A percentile compares a stretch with the other conserved stretches of the same genome.
Conservation (phyloP, 306 rosid species). For the Rosa persica region DNA sequence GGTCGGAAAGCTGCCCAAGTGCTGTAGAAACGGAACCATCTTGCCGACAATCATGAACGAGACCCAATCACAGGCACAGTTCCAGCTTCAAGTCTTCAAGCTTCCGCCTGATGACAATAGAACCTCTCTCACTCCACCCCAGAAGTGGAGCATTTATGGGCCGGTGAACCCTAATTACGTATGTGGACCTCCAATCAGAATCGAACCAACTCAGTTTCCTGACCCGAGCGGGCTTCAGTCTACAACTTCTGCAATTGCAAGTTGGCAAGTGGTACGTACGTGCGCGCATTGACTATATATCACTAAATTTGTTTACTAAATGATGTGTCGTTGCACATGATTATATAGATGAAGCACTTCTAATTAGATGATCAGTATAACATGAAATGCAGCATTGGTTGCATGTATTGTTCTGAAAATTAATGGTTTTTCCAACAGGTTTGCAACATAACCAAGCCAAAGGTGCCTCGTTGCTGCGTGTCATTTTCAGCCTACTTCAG, state of each 20-base stretch:
- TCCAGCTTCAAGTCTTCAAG: slow-evolving; percentile 72
- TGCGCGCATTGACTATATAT: no score
- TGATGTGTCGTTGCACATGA: not conserved
- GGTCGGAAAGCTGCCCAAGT: slow-evolving; percentile 63
- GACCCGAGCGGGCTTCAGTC: slow-evolving; percentile 68
- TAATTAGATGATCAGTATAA: not conserved
- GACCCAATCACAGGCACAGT: slow-evolving; percentile 51
- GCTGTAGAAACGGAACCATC: slow-evolving; percentile 75
- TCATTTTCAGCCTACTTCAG: slow-evolving; percentile 73
- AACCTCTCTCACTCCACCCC: slow-evolving; percentile 72
- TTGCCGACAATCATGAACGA: slow-evolving; percentile 58
- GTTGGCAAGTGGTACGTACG: slow-evolving; percentile 59
- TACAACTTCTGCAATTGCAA: slow-evolving; percentile 46
- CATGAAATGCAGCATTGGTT: not conserved
- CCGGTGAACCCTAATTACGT: slow-evolving; percentile 60
- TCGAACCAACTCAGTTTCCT: slow-evolving; percentile 59
- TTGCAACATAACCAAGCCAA: slow-evolving; percentile 67
- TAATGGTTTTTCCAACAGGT: not conserved
- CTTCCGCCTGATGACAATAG: slow-evolving; percentile 65
- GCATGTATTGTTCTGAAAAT: not conserved
- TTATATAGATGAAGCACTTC: not conserved
- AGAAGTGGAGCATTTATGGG: slow-evolving; percentile 63
- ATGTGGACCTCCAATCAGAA: slow-evolving; percentile 62
- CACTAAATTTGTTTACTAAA: not conserved
- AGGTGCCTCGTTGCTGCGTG: slow-evolving; percentile 65